Evolutionary conservation across 2,329 filamentous ascomycete species (phyloP).

Genomic region (Parastagonospora avenae): DNA sequence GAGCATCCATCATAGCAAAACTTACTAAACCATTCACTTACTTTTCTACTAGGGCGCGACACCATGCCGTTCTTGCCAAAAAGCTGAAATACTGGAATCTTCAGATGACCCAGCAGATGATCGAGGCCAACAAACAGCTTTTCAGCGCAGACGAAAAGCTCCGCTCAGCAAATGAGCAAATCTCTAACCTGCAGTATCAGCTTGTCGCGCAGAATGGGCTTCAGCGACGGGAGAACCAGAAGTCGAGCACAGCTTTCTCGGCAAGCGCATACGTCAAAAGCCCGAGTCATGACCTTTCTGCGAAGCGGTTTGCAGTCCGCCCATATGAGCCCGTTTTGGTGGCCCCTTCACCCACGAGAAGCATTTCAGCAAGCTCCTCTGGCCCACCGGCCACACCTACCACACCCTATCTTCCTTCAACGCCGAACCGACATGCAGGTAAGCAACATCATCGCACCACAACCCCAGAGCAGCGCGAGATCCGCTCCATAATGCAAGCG

Average conservation of each 20-base stretch:
- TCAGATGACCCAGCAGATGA: background rate
- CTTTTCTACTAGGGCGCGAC: background rate
- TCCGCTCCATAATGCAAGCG: slow-evolving; percentile 8
- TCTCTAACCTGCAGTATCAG: background rate
- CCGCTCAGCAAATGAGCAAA: background rate
- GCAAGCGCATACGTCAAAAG: too few relatives aligned
- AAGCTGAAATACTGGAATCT: background rate
- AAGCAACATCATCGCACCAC: slow-evolving; percentile 21
- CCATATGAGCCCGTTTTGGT: too few relatives aligned
- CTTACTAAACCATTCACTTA: background rate
- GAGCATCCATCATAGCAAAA: background rate
- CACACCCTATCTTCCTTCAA: background rate
- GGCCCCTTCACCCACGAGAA: background rate
- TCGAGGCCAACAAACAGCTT: background rate
- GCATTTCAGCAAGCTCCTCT: background rate
- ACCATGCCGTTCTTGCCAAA: background rate
- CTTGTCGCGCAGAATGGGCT: background rate
- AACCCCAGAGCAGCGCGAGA: slow-evolving; percentile 20
- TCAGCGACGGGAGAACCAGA: too few relatives aligned
- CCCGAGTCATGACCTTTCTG: too few relatives aligned
- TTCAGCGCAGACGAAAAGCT: background rate
- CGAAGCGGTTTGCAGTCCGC: too few relatives aligned
- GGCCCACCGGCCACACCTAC: background rate
- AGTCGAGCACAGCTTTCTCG: too few relatives aligned
- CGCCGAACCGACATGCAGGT: background rate